These are phyloP conservation scores for Parasitella parasitica DNA, from an alignment of 371 early-diverging fungal genomes.

Conservation along the genomic window DNA sequence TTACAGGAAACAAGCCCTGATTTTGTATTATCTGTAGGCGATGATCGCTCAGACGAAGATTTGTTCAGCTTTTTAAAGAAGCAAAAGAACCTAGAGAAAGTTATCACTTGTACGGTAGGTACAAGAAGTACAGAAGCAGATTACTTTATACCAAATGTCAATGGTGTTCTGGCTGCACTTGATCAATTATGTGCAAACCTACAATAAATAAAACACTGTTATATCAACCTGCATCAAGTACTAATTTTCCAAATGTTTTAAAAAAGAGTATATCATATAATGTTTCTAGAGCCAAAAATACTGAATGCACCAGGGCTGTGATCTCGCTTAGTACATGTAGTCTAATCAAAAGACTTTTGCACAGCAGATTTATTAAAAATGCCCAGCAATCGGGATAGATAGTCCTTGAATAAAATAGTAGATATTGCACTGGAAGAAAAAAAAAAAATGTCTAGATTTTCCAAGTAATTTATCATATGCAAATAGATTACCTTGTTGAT, in stretches of 20 bases:
- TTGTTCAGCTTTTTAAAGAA: slow-evolving; percentile 76
- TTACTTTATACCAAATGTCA: slow-evolving; percentile 55
- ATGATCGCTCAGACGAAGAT: slow-evolving; percentile 83
- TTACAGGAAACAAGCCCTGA: slow-evolving; percentile 60
- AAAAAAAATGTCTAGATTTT: not conserved
- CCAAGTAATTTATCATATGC: not conserved
- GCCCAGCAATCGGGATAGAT: no score
- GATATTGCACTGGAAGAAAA: not conserved
- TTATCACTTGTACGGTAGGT: slow-evolving; percentile 62
- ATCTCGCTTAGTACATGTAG: no score
- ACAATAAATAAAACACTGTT: not conserved
- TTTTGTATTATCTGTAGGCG: slow-evolving; percentile 75
- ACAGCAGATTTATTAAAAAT: no score
- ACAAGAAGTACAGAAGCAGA: slow-evolving; percentile 59
- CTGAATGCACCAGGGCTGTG: no score
- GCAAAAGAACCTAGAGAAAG: slow-evolving; percentile 27
- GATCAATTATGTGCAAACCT: slow-evolving; percentile 13
- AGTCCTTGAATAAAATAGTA: not conserved
- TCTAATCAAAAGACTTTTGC: no score
- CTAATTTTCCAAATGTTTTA: no score
- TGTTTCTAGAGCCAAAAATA: no score
- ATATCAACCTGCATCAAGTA: no score
- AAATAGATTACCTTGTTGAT: not conserved
- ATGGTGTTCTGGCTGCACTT: slow-evolving; percentile 43
- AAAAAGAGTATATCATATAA: no score